Conservation (phyloP, 352 stramenopile genomes). For the Phytopythium ostracodes region DNA sequence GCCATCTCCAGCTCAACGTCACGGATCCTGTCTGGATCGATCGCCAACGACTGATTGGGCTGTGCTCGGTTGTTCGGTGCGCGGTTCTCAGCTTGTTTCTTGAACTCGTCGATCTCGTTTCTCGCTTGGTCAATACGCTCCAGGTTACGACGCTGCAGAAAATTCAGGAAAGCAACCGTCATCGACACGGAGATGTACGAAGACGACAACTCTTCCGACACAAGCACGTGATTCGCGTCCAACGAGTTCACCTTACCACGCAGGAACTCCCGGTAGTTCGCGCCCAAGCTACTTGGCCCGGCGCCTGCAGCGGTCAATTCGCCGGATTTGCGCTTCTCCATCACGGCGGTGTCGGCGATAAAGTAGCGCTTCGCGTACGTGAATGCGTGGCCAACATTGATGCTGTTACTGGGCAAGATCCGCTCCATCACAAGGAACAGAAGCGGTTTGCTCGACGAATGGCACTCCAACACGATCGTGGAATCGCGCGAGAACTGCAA, state of each 20-base stretch:
- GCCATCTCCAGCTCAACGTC: conserved; percentile 51
- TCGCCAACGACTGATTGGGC: conserved; percentile 13
- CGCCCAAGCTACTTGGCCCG: conserved; percentile 17
- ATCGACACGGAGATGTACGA: conserved; percentile 84
- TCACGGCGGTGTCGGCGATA: conserved; percentile 59
- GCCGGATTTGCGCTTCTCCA: conserved; percentile 42
- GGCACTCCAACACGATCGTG: conserved; percentile 69
- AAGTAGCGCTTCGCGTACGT: conserved; percentile 82
- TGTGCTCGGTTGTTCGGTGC: conserved; percentile 11
- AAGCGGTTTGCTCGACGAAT: conserved; percentile 45
- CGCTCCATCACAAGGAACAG: conserved; percentile 80
- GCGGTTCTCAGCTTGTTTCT: conserved; percentile 38
- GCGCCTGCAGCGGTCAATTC: conserved; percentile 30
- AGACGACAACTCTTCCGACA: conserved; percentile 77
- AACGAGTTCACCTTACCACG: conserved; percentile 44
- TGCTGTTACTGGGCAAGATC: conserved; percentile 41
- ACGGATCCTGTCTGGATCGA: conserved; percentile 26
- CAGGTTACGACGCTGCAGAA: conserved; percentile 67
- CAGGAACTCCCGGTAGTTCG: conserved; percentile 62
- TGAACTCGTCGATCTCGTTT: conserved; percentile 46
- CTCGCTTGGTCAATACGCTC: conserved; percentile 53
- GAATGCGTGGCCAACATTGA: conserved; percentile 73
- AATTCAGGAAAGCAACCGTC: conserved; percentile 72
- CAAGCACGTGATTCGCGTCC: conserved; percentile 64
- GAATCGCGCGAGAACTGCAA: conserved; percentile 72